Evolutionary conservation across 1,284 basidiomycete genomes (phyloP), one percentile per base, ranked within the genome.

Genomic region (Peniophora sp.): DNA sequence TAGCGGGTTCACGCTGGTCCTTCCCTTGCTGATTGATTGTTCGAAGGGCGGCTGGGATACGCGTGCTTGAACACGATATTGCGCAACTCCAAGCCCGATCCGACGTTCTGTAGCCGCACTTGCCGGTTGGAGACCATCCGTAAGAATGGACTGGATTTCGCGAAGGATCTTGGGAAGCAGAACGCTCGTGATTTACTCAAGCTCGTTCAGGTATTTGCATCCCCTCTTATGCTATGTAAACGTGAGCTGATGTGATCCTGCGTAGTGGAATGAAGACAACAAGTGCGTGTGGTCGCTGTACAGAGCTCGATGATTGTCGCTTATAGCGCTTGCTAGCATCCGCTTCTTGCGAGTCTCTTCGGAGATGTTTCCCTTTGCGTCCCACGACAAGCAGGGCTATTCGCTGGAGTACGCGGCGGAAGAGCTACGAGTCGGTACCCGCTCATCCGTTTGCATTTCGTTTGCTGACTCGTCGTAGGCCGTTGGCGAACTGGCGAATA

Each of bases 281-380:
- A 56, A 61, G 48, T 56, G 77, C 78, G 62, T 47, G 70, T 61
- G 43, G 51, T 48, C 48, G 23, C 35, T 20, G 25, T 36, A n/a
- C 39, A n/a, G 35, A 38, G 46, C 34, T 48, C 3, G 50, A n/a
- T n/a, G n/a, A n/a, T n/a, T n/a, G n/a, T n/a, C n/a, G n/a, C n/a
- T n/a, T 45, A 45, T 35, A 25, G 44, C 32, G 34, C 23, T 50
- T 14, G 43, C 22, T 47, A 73, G 79, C 44, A 90, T 92, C 50
- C 78, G 77, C 25, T 91, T 92, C 66, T 78, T 94, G 68, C 80
- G 90, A 43, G 66, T 96, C 58, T 93, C 92, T 0, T 90, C 87
- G 3, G 90, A 93, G 57, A 85, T 96, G 77, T 95, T 96, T 63
- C 92, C 93, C 1, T 96, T 89, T 59, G 92, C 92, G 0, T 90